Evolutionary conservation across 306 rosid species (phyloP), one percentile per base, ranked within the genome.

Genomic region (Cucurbita moschata): DNA sequence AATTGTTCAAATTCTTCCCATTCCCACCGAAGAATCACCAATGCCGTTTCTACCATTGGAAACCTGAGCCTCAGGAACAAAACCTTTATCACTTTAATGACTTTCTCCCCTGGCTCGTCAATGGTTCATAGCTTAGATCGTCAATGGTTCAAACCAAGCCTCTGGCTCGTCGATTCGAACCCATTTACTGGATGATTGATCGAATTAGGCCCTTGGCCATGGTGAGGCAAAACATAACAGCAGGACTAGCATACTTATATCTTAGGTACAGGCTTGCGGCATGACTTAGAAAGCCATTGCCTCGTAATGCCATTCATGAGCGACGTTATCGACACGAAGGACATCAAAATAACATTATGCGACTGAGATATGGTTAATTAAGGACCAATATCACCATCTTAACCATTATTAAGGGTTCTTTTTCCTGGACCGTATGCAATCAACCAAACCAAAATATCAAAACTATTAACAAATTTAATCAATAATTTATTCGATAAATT

Each of bases 261-360:
- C 97, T 85, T 77, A 94, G 90, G 73, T 90, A 94, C 80, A 94
- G 88, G 71, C 90, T 90, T 76, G 90, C 80, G 0, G 97, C 99
- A 53, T 94, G 99, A 78, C 75, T 85, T 69, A 91, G 85, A 75
- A 89, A 87, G 77, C 97, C 99, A 80, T 57, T 86, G 79, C 97
- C 99, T 55, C 75, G 87, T 30, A 62, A 84, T 79, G 23, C 91
- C 87, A 70, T 79, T 85, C 80, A 91, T 55, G 47, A 94, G 88
- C 37, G 97, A 81, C 47, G 97, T 91, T 79, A 94, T 87, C 8
- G 99, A 97, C 73, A 89, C 92, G n/a, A 94, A 84, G 10, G 97
- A 82, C 96, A 94, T 83, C 21, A 89, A 89, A 75, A 89, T 76
- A 78, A 84, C 92, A 82, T 83, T 77, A 37, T 97, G 99, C 10